Evolutionary conservation across 2,329 filamentous ascomycete genomes (phyloP), one percentile per base, ranked within the genome.

Genomic region (Daldinia sp.): DNA sequence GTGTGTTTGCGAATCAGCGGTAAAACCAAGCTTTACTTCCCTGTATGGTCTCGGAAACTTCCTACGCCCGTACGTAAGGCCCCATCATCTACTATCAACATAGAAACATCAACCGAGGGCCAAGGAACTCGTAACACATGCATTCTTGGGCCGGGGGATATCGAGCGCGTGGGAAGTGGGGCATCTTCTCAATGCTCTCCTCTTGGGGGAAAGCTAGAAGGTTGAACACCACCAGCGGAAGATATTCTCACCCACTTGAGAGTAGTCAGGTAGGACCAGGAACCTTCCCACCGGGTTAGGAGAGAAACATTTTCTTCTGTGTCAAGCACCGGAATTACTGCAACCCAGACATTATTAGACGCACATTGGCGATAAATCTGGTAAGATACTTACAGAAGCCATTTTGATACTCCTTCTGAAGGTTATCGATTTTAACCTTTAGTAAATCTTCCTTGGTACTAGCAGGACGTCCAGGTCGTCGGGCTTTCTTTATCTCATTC

Each of bases 161-260:
- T 41, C 63, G 58, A 58, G 54, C 59, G 63, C 53, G 61, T 65
- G 64, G 59, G 30, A 60, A 51, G 20, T 60, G 53, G 61, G 58
- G 46, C 46, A 58, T 59, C 20, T 54, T 56, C 58, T 72, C 72
- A 76, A 63, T 77, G 73, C 35, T 74, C 70, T 60, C 86, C 86
- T 74, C 87, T 89, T 2, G 93, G 93, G 20, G 94, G 95, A 76
- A 97, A 97, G 68, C 85, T 91, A 26, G 92, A 91, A n/a, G 89
- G 82, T 74, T 89, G 87, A 69, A 89, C 85, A 12, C 79, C 82
- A 3, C 93, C 93, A 33, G 87, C 84, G 63, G 86, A 88, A 4
- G 87, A 87, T 63, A 98, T 83, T 68, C 93, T 90, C 68, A 93
- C 85, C 86, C 94, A 98, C 67, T 90, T 88, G 72, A 98, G 79